These are phyloP conservation scores for Raphanus hybrid DNA, from an alignment of 441 rosid species.

Conservation along the genomic window DNA sequence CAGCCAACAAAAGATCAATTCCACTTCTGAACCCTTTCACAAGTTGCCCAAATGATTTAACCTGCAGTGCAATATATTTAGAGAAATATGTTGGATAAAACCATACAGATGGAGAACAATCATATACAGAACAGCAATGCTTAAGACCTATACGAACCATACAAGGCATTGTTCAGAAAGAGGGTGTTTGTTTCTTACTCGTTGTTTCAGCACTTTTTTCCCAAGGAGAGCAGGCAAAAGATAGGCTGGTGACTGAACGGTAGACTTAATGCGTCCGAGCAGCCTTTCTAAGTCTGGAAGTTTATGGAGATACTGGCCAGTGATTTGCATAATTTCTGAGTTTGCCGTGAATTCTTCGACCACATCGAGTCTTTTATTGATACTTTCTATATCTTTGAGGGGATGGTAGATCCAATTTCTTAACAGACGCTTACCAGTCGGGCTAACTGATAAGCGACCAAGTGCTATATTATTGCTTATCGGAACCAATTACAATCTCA, in stretches of 20 bases:
- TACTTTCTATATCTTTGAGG: constrained; percentile 72
- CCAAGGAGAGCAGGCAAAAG: constrained; percentile 75
- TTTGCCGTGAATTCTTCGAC: constrained; percentile 60
- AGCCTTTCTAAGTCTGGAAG: constrained; percentile 91
- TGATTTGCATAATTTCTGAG: constrained; percentile 60
- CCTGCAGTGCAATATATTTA: constrained; percentile 51
- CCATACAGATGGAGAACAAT: constrained; percentile 13
- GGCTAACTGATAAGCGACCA: too few relatives aligned
- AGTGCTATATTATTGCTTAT: too few relatives aligned
- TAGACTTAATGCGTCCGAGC: constrained; percentile 81
- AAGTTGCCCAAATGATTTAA: constrained; percentile 80
- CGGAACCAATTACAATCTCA: too few relatives aligned
- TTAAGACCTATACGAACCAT: neutral
- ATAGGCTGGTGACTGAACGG: constrained; percentile 67
- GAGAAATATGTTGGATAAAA: constrained; percentile 9
- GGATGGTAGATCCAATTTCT: constrained; percentile 98
- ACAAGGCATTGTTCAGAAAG: constrained; percentile 17
- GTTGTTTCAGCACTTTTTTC: constrained; percentile 71
- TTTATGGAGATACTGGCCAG: constrained; percentile 68
- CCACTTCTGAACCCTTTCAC: constrained; percentile 89
- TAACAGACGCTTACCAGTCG: constrained; percentile 85
- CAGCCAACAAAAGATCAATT: constrained; percentile 65
- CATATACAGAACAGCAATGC: neutral
- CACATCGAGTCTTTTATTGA: constrained; percentile 79
- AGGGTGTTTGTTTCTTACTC: constrained; percentile 51